Evolutionary conservation across 1,284 basidiomycete genomes (phyloP).

Genomic region (Rhodotorula sp.): DNA sequence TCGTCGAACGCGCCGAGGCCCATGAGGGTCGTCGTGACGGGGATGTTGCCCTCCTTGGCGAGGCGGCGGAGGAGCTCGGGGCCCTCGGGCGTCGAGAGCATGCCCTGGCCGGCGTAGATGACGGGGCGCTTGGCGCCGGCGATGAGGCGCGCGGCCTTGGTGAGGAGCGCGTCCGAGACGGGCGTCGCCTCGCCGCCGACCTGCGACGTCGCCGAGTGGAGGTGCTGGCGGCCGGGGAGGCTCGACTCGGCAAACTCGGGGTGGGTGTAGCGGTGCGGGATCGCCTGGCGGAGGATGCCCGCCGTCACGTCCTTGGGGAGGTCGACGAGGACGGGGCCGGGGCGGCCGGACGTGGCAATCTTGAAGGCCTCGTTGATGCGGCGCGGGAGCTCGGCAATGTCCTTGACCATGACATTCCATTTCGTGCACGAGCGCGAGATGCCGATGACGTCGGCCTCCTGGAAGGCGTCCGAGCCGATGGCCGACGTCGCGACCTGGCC

Average conservation of each 20-base stretch:
- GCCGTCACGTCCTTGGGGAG: slow-evolving; percentile 98
- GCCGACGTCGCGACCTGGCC: slow-evolving; percentile 98
- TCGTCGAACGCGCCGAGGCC: slow-evolving; percentile 96
- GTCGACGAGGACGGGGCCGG: slow-evolving; percentile 95
- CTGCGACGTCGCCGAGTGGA: slow-evolving; percentile 39
- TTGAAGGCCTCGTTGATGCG: slow-evolving; percentile 99
- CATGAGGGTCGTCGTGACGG: slow-evolving; percentile 94
- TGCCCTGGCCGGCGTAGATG: slow-evolving; percentile 91
- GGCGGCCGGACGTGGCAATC: slow-evolving; percentile 94
- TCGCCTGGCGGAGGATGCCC: slow-evolving; percentile 77
- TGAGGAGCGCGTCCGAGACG: slow-evolving; percentile 56
- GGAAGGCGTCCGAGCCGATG: slow-evolving; percentile 97
- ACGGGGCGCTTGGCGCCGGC: slow-evolving; percentile 87
- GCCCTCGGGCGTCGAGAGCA: slow-evolving; percentile 79
- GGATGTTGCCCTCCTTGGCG: slow-evolving; percentile 83
- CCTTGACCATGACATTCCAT: slow-evolving; percentile 99
- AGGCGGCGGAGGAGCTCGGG: slow-evolving; percentile 81
- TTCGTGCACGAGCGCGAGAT: slow-evolving; percentile 97
- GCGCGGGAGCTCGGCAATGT: slow-evolving; percentile 88
- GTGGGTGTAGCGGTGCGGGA: slow-evolving; percentile 84
- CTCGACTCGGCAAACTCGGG: slow-evolving; percentile 59
- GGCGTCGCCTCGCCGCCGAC: slow-evolving; percentile 32
- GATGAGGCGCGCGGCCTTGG: slow-evolving; percentile 84
- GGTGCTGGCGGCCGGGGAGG: slow-evolving; percentile 33
- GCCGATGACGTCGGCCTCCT: slow-evolving; percentile 94